Base-by-base conservation (phyloP, 2,329 filamentous ascomycete species). In the Phyllosticta citrichinensis region DNA sequence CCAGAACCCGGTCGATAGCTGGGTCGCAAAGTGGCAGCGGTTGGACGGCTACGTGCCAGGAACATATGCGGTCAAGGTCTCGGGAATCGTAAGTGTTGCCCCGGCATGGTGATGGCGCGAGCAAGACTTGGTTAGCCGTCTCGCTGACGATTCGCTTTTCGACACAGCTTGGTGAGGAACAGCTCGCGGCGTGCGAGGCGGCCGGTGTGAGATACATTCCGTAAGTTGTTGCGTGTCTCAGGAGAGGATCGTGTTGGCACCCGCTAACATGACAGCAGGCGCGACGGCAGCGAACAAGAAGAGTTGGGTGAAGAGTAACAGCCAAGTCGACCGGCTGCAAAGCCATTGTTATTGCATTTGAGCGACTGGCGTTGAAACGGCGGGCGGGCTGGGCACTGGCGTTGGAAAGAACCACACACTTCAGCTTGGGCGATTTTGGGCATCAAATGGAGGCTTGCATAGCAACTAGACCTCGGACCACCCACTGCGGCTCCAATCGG, bases 1-100 rank as follows among this genome's bases (percentile, higher is more conserved):
- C 47, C 85, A 87, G 55, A 87, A 97, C 72, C 92, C 92, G n/a
- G 77, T 78, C 52, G 83, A 81, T 66, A 95, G 89, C 69, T 99
- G 94, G 94, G 90, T 97, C 56, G 92, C 93, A n/a, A 89, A 90
- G 72, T 97, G 92, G 88, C 91, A 97, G 80, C 84, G 94, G 9
- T 77, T 99, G 63, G 90, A 97, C 72, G 85, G 84, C 60, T 97
- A 96, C 74, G 87, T 94, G 58, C 83, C 85, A 17, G 94, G 94
- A 59, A 86, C 95, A 62, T 99, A 99, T 77, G 94, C 94, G 19
- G 89, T 91, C 61, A 97, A 97, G 78, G 94, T 99, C 24, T 91
- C 88, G 33, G 94, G 94, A 19, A 85, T 89, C 64, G 80, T 83
- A 66, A 74, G 80, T 75, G 9, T 25, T 30, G 33, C 8, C 19